Percentiles rank a stretch among this genome's conserved stretches.
phyloP scores from a whole-genome alignment of 257 asterid genomes.

The Nicotiana noctiflora region DNA sequence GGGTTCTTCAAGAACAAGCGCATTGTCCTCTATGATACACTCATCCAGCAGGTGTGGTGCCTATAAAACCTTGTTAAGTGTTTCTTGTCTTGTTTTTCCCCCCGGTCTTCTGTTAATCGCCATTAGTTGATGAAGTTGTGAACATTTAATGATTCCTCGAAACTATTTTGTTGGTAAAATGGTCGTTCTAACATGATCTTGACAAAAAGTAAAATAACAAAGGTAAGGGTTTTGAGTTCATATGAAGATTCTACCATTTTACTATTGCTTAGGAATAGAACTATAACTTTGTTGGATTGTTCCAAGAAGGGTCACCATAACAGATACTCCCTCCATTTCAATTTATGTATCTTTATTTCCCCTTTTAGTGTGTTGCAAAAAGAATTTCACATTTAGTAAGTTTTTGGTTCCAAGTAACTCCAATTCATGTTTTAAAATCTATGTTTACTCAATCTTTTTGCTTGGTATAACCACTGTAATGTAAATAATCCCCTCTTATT shows the following conservation, averaged over 20 bases:
- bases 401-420: no score
- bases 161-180: not conserved
- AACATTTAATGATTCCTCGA: not conserved
- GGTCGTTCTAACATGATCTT: not conserved
- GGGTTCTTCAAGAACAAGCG: constrained; percentile 94
- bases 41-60: constrained; percentile 83
- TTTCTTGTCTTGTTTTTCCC: not conserved
- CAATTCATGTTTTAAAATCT: no score
- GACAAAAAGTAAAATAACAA: not conserved
- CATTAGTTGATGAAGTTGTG: constrained; percentile 4
- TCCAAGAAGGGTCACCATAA: not conserved
- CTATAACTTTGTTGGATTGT: not conserved
- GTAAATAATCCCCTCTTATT: no score
- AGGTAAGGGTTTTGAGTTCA: not conserved
- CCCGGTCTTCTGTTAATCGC: constrained; percentile 6
- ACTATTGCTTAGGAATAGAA: not conserved
- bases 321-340: not conserved
- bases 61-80: not conserved
- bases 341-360: no score
- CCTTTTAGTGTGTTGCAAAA: no score
- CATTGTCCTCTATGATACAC: constrained; percentile 92
- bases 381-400: no score
- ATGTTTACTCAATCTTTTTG: no score
- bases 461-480: no score
- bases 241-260: not conserved